Evolutionary conservation across 2,329 filamentous ascomycete species (phyloP).

Genomic region (Akanthomyces lecanii): DNA sequence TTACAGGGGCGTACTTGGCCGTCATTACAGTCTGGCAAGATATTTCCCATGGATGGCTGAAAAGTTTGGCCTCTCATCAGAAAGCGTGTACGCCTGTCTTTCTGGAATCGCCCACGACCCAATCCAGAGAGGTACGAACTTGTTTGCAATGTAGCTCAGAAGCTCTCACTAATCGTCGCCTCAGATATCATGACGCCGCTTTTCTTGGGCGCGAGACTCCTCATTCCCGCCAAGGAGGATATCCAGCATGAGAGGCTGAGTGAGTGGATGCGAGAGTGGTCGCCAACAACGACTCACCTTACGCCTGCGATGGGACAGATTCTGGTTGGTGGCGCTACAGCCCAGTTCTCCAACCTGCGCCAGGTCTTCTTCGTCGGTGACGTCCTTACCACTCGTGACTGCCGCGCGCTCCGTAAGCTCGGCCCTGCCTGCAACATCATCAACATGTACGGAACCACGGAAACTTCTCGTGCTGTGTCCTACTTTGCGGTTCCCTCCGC

Average conservation of each 20-base stretch:
- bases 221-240: conserved; percentile 75
- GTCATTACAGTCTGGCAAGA: conserved; percentile 79
- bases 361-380: conserved; percentile 90
- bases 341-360: conserved; percentile 71
- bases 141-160: no score
- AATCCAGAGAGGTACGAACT: conserved; percentile 42
- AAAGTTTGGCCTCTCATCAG: conserved; percentile 67
- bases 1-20: conserved; percentile 65
- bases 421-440: conserved; percentile 71
- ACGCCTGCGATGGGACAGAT: conserved; percentile 98
- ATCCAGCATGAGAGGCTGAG: conserved; percentile 82
- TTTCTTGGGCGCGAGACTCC: conserved; percentile 74
- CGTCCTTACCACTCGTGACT: conserved; percentile 80
- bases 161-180: no score
- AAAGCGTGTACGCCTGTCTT: conserved; percentile 75
- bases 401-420: conserved; percentile 67
- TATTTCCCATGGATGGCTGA: conserved; percentile 95
- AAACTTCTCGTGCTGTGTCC: conserved; percentile 75
- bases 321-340: conserved; percentile 75
- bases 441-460: conserved; percentile 87
- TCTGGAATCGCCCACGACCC: conserved; percentile 72
- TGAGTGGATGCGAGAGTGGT: conserved; percentile 79
- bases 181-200: conserved; percentile 82
- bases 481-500: conserved; percentile 72
- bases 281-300: conserved; percentile 76